Evolutionary conservation across 1,284 basidiomycete genomes (phyloP), one percentile per base, ranked within the genome.

Genomic region (Pisolithus thermaeus): DNA sequence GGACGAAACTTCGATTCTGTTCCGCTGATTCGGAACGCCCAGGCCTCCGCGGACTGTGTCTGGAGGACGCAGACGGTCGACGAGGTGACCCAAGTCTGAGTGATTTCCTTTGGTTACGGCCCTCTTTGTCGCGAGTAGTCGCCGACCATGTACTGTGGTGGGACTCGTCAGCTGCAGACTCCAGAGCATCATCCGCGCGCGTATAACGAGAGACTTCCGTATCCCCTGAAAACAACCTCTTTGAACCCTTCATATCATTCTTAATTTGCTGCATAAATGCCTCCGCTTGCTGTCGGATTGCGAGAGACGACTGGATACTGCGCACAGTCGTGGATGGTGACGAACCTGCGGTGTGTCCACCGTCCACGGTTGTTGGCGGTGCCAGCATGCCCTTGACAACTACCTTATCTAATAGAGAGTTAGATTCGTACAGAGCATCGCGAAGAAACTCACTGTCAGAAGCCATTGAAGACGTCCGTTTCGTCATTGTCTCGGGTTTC

Each of bases 191-290:
- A 25, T 71, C 75, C 18, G 63, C 50, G 44, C 68, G 66, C 9
- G 68, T 62, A 38, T 67, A 66, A 47, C 74, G 75, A 25, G 79
- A 79, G 30, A 72, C 56, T 22, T 84, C 83, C 0, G 79, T 83
- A 22, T 82, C 81, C 2, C 75, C 77, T 2, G 86, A 87, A 59
- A 85, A 83, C 2, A 86, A 58, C 18, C 85, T 81, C 63, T 86
- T 87, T 40, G 79, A 75, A 8, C 79, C 77, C 59, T 80, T 83
- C 74, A 89, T 79, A 58, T 89, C 86, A 51, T 74, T 76, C 67
- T 87, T 86, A 56, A 92, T 90, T 56, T 90, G 87, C 16, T 84
- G 86, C 87, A 94, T 91, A 44, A 93, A 70, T 37, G 77, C 81
- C 11, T 81, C 87, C 4, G 87, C 91, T 58, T 89, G 82, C 58